Percentiles rank a stretch among this genome's conserved stretches.
phyloP scores from a whole-genome alignment of 345 rosid species.

The Populus deltoides region DNA sequence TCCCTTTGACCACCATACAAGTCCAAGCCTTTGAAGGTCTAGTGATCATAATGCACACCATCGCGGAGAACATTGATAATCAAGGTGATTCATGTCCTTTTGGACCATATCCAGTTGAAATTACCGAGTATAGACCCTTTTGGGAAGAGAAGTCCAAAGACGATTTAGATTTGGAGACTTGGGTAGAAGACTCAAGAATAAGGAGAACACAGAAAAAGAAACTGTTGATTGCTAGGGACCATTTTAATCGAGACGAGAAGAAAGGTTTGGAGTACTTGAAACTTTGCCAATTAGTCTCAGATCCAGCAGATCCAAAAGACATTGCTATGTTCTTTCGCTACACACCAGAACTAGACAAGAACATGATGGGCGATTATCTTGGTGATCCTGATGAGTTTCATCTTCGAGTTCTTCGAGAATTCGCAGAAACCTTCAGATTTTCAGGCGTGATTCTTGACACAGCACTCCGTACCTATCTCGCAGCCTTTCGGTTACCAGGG shows the following conservation, averaged over 20 bases:
- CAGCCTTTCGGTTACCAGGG: conserved; percentile 80
- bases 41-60: conserved; percentile 68
- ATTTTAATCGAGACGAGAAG: conserved; percentile 74
- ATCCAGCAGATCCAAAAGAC: conserved; percentile 65
- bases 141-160: conserved; percentile 68
- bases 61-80: conserved; percentile 64
- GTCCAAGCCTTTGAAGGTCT: conserved; percentile 95
- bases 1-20: conserved; percentile 57
- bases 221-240: conserved; percentile 61
- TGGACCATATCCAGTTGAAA: conserved; percentile 53
- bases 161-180: conserved; percentile 47
- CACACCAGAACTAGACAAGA: conserved; percentile 69
- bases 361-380: conserved; percentile 73
- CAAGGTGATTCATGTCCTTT: conserved; percentile 43
- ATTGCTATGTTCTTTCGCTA: conserved; percentile 68
- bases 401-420: conserved; percentile 67
- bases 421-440: conserved; percentile 69
- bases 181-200: conserved; percentile 61
- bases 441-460: conserved; percentile 78
- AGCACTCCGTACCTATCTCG: conserved; percentile 71
- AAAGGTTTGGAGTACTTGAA: conserved; percentile 84
- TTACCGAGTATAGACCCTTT: conserved; percentile 62
- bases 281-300: conserved; percentile 51
- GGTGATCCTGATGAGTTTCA: conserved; percentile 89
- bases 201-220: conserved; percentile 79